Percentiles rank a stretch among this genome's conserved stretches.
These are phyloP conservation scores for Candida maesae DNA, from an alignment of 805 yeast species.

Conservation along the genomic window DNA sequence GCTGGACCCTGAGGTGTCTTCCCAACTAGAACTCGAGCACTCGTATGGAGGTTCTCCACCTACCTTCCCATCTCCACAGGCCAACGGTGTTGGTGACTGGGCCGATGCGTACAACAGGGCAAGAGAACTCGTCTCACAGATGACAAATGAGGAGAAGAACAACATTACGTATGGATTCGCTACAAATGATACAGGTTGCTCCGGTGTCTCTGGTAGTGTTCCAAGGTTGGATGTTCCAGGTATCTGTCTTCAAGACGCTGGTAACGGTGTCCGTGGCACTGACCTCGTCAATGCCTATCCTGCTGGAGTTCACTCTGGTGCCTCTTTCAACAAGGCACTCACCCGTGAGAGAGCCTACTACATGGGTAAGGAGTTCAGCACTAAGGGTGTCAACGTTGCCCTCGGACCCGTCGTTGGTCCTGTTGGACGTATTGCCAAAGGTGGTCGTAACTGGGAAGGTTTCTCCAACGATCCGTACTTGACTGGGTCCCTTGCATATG, in stretches of 20 bases:
- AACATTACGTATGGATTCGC: slow-evolving; percentile 6
- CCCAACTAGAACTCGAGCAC: too few species aligned
- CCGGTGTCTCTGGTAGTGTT: slow-evolving; percentile 7
- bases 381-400: slow-evolving; percentile 7
- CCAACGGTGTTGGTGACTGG: slow-evolving; percentile 7
- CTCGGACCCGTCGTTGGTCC: slow-evolving; percentile 12
- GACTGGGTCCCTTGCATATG: slow-evolving; percentile 5
- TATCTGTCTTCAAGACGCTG: slow-evolving; percentile 7
- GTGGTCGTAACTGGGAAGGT: slow-evolving; percentile 13
- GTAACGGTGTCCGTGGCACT: slow-evolving; percentile 10
- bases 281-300: slow-evolving; percentile 10
- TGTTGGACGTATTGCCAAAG: slow-evolving; percentile 6
- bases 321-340: slow-evolving; percentile 8
- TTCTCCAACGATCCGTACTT: slow-evolving; percentile 11
- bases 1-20: too few species aligned
- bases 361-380: slow-evolving; percentile 10
- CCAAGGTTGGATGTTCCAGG: slow-evolving; percentile 8
- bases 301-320: slow-evolving; percentile 9
- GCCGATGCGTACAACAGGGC: slow-evolving; percentile 6
- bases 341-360: slow-evolving; percentile 6
- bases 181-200: not conserved
- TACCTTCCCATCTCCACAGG: slow-evolving; percentile 4
- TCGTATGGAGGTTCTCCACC: slow-evolving; percentile 5
- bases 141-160: slow-evolving; percentile 11
- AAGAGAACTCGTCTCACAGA: slow-evolving; percentile 4